These are phyloP conservation scores for Globisporangium nodosum DNA, from an alignment of 352 stramenopile species.

Conservation along the genomic window DNA sequence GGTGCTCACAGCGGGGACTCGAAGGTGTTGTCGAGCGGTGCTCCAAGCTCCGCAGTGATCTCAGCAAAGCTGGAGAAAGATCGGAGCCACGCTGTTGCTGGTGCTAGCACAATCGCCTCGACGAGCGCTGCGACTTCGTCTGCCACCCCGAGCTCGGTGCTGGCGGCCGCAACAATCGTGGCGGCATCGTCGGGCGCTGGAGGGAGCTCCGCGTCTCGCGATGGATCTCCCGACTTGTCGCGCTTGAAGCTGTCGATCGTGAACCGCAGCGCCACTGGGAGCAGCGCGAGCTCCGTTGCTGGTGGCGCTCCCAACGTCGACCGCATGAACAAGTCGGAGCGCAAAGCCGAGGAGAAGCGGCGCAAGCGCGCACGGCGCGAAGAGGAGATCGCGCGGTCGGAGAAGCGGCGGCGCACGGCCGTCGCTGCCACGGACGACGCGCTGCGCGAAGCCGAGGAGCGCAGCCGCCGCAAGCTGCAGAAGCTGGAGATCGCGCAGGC, in stretches of 20 bases:
- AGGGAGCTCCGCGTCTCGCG: neutral
- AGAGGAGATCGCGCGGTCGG: slow-evolving; percentile 68
- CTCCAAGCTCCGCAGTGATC: neutral
- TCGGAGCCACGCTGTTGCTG: neutral
- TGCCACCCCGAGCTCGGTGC: neutral
- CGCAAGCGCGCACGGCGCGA: slow-evolving; percentile 66
- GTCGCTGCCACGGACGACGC: slow-evolving; percentile 77
- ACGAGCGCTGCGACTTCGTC: neutral
- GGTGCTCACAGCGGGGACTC: neutral
- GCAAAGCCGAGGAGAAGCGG: slow-evolving; percentile 80
- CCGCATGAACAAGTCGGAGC: slow-evolving; percentile 80
- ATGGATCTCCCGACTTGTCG: slow-evolving; percentile 22
- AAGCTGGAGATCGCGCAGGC: slow-evolving; percentile 66
- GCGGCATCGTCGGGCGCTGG: neutral
- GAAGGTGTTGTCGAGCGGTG: neutral
- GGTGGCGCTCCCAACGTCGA: slow-evolving; percentile 38
- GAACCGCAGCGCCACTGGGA: slow-evolving; percentile 21
- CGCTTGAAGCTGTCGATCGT: slow-evolving; percentile 65
- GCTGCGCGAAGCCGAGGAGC: slow-evolving; percentile 67
- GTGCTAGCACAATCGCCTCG: neutral
- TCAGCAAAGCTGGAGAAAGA: neutral
- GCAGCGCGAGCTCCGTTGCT: neutral
- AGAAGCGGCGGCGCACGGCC: slow-evolving; percentile 72
- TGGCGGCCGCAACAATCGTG: slow-evolving; percentile 8
- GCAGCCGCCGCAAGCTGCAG: slow-evolving; percentile 60